These are phyloP conservation scores for Pneumocystis murina DNA, from an alignment of 1,139 yeast species.

Conservation along the genomic window DNA sequence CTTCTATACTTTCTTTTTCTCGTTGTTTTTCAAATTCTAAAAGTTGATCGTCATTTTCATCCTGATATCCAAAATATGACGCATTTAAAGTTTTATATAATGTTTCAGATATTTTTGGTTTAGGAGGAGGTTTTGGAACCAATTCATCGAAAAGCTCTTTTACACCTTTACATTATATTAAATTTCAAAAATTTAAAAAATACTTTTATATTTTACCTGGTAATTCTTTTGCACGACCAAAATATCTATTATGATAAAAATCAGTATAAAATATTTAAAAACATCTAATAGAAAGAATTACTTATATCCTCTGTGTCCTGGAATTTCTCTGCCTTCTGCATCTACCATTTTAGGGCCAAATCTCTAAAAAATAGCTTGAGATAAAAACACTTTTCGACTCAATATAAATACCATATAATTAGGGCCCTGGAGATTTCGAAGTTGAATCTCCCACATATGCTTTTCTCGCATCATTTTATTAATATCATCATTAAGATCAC, in stretches of 20 bases:
- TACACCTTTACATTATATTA: slow-evolving; percentile 23
- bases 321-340: slow-evolving; percentile 21
- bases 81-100: slow-evolving; percentile 22
- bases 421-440: slow-evolving; percentile 55
- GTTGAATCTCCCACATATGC: slow-evolving; percentile 63
- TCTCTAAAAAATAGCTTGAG: slow-evolving; percentile 8
- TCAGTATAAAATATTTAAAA: not conserved
- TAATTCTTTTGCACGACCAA: slow-evolving; percentile 69
- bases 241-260: slow-evolving; percentile 32
- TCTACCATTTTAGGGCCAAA: slow-evolving; percentile 15
- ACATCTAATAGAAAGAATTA: not conserved
- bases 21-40: slow-evolving; percentile 21
- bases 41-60: slow-evolving; percentile 21
- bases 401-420: slow-evolving; percentile 31
- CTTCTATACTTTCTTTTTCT: slow-evolving; percentile 17
- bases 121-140: slow-evolving; percentile 6
- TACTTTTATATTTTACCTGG: slow-evolving; percentile 33
- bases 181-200: not conserved
- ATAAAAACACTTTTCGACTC: slow-evolving; percentile 9
- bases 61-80: slow-evolving; percentile 36
- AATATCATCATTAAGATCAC: slow-evolving; percentile 64
- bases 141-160: slow-evolving; percentile 33
- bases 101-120: slow-evolving; percentile 13
- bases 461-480: slow-evolving; percentile 56
- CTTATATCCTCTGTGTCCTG: slow-evolving; percentile 35